Percentiles rank a stretch among this genome's conserved stretches.
Conservation (phyloP, 139 green algal species). For the Dunaliella sp. region DNA sequence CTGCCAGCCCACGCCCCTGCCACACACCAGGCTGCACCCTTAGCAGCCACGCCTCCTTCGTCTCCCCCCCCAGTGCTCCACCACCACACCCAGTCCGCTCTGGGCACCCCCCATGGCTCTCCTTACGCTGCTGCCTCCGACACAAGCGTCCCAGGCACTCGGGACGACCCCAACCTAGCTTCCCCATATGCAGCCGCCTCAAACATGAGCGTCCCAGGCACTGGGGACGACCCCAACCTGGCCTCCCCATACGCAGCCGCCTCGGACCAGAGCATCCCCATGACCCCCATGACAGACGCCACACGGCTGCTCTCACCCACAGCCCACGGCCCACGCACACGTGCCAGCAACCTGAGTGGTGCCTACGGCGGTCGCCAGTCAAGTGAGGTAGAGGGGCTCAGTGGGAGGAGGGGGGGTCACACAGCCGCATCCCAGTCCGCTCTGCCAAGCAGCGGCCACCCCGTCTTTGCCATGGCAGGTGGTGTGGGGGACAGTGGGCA, state of each 20-base stretch:
- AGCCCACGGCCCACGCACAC: too few species aligned
- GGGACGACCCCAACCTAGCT: not conserved
- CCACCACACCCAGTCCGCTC: too few species aligned
- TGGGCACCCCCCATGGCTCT: too few species aligned
- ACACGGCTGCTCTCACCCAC: not conserved
- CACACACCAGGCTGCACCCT: not conserved
- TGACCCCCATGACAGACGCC: not conserved
- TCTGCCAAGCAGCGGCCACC: too few species aligned
- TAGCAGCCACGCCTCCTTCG: not conserved
- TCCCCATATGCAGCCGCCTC: slow-evolving; percentile 5
- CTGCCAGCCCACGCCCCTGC: too few species aligned
- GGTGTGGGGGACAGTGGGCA: too few species aligned
- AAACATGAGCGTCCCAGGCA: not conserved
- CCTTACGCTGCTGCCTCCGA: not conserved
- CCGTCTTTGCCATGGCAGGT: too few species aligned
- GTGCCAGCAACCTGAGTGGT: too few species aligned
- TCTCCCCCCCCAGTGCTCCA: not conserved
- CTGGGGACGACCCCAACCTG: not conserved
- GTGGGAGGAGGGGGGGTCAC: too few species aligned
- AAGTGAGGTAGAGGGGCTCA: too few species aligned
- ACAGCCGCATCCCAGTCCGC: too few species aligned
- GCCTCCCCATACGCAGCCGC: not conserved
- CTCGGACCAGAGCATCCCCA: not conserved
- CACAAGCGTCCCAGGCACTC: not conserved
- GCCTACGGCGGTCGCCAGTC: too few species aligned